A percentile compares a stretch with the other conserved stretches of the same genome.
Conservation (phyloP, 352 stramenopile genomes). For the Phytophthora hybrid region DNA sequence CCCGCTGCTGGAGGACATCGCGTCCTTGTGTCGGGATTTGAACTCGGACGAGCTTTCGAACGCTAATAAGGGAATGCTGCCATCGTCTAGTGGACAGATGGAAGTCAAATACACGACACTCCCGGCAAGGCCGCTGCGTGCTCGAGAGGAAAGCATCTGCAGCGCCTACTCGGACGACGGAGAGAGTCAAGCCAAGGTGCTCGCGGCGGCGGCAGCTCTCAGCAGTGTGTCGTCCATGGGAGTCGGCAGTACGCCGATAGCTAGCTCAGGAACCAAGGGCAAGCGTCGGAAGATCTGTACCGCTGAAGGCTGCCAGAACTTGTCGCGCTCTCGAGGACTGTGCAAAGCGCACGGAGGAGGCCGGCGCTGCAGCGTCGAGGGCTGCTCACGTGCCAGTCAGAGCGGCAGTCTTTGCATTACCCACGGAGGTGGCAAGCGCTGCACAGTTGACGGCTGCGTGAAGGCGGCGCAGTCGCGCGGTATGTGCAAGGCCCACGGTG, state of each 20-base stretch:
- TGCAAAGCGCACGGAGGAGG: constrained; percentile 85
- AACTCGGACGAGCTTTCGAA: constrained; percentile 69
- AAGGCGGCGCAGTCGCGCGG: constrained; percentile 83
- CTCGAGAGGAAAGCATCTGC: constrained; percentile 44
- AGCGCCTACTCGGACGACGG: constrained; percentile 42
- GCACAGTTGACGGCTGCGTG: constrained; percentile 78
- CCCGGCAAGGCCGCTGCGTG: constrained; percentile 32
- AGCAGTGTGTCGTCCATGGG: constrained; percentile 43
- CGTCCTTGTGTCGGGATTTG: constrained; percentile 79
- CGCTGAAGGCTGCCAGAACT: constrained; percentile 74
- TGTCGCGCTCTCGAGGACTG: constrained; percentile 78
- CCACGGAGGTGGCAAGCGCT: constrained; percentile 85
- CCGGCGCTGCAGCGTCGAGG: constrained; percentile 79
- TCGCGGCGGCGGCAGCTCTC: constrained; percentile 36
- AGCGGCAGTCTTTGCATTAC: constrained; percentile 87
- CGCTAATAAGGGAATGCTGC: constrained; percentile 35
- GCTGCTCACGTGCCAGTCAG: constrained; percentile 81
- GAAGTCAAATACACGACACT: constrained; percentile 38
- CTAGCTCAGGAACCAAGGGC: constrained; percentile 45
- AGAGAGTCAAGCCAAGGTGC: constrained; percentile 39
- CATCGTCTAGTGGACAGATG: constrained; percentile 34
- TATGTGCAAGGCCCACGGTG: constrained; percentile 88
- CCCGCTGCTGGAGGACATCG: constrained; percentile 79
- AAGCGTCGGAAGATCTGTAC: constrained; percentile 88
- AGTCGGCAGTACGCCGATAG: constrained; percentile 19